Percentiles rank a stretch among this genome's conserved stretches.
phyloP scores from a whole-genome alignment of 2,329 filamentous ascomycete species.

The Ascochyta lentis region DNA sequence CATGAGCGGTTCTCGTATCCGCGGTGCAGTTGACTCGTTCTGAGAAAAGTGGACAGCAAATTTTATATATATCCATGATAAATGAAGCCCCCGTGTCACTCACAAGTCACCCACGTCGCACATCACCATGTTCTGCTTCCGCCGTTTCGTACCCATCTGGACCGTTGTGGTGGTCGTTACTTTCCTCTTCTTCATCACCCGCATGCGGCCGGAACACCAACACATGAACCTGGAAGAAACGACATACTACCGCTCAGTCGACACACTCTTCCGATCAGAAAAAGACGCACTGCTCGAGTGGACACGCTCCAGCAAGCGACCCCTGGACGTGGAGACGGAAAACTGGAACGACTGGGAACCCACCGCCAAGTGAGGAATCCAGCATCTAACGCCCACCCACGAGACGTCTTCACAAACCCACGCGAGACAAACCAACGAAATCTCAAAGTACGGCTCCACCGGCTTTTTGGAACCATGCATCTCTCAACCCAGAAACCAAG shows the following conservation, averaged over 20 bases:
- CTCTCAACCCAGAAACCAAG: too few relatives aligned
- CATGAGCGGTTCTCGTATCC: conserved; percentile 11
- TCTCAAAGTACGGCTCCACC: too few relatives aligned
- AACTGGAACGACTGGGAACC: conserved; percentile 4
- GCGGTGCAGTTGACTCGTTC: conserved; percentile 11
- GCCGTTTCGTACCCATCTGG: conserved; percentile 17
- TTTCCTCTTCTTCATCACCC: conserved; percentile 12
- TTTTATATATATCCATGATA: conserved; percentile 15
- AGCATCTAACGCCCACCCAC: too few relatives aligned
- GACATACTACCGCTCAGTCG: conserved; percentile 12
- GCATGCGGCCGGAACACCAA: conserved; percentile 5
- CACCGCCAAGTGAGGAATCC: background rate
- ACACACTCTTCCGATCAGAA: conserved; percentile 13
- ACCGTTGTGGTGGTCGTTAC: conserved; percentile 9
- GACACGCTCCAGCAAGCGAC: conserved; percentile 12
- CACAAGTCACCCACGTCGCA: background rate
- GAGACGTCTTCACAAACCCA: too few relatives aligned
- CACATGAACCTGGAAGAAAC: conserved; percentile 10
- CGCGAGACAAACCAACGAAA: too few relatives aligned
- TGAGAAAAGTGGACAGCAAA: conserved; percentile 16
- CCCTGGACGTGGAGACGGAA: background rate
- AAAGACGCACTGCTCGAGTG: conserved; percentile 13
- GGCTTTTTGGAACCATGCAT: too few relatives aligned
- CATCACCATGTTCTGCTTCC: conserved; percentile 12
- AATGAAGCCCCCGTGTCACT: background rate